These are phyloP conservation scores for Xylaria acuta DNA, from an alignment of 495 filamentous ascomycete species.

Conservation along the genomic window DNA sequence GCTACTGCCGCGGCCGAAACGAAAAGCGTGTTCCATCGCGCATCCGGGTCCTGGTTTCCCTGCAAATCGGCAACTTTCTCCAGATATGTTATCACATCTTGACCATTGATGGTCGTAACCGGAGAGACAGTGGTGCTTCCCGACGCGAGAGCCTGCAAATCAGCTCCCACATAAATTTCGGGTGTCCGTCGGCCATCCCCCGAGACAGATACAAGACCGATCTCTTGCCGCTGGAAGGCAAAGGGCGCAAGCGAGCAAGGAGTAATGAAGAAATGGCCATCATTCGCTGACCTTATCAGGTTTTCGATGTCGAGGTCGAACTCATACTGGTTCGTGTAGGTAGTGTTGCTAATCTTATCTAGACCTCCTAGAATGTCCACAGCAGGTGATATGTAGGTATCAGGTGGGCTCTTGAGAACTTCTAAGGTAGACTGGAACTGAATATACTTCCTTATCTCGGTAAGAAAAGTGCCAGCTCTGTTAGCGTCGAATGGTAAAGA, in stretches of 20 bases:
- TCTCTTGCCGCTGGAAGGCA: background rate
- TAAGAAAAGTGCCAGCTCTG: background rate
- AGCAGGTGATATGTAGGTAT: conserved; percentile 43
- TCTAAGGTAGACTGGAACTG: conserved; percentile 46
- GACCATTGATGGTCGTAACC: conserved; percentile 38
- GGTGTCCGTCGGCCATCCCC: conserved; percentile 39
- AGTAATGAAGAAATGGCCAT: conserved; percentile 53
- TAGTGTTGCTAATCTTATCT: conserved; percentile 41
- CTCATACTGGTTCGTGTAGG: conserved; percentile 57
- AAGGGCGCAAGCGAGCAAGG: conserved; percentile 15
- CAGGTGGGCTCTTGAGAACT: conserved; percentile 53
- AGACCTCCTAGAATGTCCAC: conserved; percentile 51
- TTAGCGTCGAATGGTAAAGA: conserved; percentile 6
- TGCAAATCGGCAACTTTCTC: conserved; percentile 29
- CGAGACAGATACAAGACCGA: conserved; percentile 34
- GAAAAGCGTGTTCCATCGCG: conserved; percentile 35
- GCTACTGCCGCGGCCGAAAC: conserved; percentile 2
- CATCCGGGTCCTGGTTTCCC: conserved; percentile 41
- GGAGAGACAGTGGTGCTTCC: conserved; percentile 3
- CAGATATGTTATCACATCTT: conserved; percentile 36
- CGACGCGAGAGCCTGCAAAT: background rate
- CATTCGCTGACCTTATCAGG: conserved; percentile 53
- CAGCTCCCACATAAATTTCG: background rate
- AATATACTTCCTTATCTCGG: conserved; percentile 15
- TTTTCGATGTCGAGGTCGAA: conserved; percentile 54